Base-by-base conservation (phyloP, 257 asterid species). In the Nicotiana tomentosiformis region DNA sequence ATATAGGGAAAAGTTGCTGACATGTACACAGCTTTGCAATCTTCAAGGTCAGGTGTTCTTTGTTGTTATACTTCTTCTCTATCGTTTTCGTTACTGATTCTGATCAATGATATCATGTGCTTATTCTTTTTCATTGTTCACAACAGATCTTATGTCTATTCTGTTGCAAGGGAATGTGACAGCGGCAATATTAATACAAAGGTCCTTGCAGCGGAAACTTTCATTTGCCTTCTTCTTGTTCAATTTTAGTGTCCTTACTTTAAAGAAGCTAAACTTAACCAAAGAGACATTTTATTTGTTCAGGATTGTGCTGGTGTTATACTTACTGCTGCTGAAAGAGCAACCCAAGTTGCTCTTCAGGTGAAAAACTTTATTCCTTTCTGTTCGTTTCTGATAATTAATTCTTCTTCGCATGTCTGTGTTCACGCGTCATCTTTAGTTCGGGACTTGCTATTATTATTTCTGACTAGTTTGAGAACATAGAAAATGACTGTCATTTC, bases 301-400 rank as follows among this genome's bases (percentile, higher is more conserved):
- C 90, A 96, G 99, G 98, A 96, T 82, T 96, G 99, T 85, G 98
- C 99, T 68, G 99, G 98, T 46, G 98, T 91, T 67, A 94, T 96
- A 84, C 98, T 96, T 16, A 84, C 87, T 77, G 94, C 98, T 65
- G 99, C 98, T 35, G 99, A 96, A 90, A 87, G 96, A 89, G 98
- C 98, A 77, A 96, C 99, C 85, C 98, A 94, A 91, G 99, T 93
- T 86, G 98, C 99, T 86, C 99, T 96, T 85, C 96, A 96, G 98
- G 99, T 96, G 84, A 69, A 83, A 23, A 57, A 49, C 74, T 62
- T 26, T 33, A 32, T 33, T 39, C 81, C 78, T 43, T 29, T 49
- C 80, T 84, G 35, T 43, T 5, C 35, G 35, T 70, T 16, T 20
- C 3, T 70, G 79, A 3, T 20, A 23, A 46, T 23, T 46, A 23